phyloP scores from a whole-genome alignment of 176 grass and related monocot species.

The Ensete ventricosum region DNA sequence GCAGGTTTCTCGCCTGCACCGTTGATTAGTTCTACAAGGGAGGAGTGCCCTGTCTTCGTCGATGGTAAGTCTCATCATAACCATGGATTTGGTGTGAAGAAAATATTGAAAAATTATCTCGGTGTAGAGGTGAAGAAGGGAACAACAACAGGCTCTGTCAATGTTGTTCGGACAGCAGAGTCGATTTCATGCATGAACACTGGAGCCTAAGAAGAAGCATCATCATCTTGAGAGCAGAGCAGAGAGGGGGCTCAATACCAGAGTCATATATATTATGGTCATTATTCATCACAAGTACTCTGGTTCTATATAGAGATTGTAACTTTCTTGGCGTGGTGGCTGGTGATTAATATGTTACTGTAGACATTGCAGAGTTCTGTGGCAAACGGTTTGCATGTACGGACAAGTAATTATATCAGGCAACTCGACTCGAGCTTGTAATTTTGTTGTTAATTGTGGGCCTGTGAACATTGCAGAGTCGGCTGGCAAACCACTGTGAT shows the following conservation, averaged over 20 bases:
- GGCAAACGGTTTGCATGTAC: too few relatives aligned
- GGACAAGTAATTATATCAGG: too few relatives aligned
- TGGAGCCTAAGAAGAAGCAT: neutral
- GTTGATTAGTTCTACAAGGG: conserved; percentile 38
- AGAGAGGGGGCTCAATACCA: neutral
- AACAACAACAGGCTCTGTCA: conserved; percentile 7
- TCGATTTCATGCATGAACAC: neutral
- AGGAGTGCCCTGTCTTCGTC: conserved; percentile 26
- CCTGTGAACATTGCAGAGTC: too few relatives aligned
- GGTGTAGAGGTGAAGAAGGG: conserved; percentile 44
- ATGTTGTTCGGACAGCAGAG: neutral
- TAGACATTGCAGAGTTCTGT: neutral
- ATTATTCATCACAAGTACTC: neutral
- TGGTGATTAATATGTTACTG: neutral
- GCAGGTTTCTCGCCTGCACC: conserved; percentile 56
- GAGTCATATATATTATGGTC: neutral
- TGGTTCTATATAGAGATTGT: neutral
- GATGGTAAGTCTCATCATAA: conserved; percentile 1
- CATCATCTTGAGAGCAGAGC: neutral
- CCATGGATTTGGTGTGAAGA: conserved; percentile 42
- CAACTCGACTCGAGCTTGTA: too few relatives aligned
- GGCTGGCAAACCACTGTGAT: too few relatives aligned
- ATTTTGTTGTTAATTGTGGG: too few relatives aligned
- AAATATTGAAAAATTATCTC: conserved; percentile 45
- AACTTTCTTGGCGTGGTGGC: neutral